Percentiles rank a stretch among this genome's conserved stretches.
Conservation (phyloP, 768 basidiomycete species). For the Collybiopsis confluens region DNA sequence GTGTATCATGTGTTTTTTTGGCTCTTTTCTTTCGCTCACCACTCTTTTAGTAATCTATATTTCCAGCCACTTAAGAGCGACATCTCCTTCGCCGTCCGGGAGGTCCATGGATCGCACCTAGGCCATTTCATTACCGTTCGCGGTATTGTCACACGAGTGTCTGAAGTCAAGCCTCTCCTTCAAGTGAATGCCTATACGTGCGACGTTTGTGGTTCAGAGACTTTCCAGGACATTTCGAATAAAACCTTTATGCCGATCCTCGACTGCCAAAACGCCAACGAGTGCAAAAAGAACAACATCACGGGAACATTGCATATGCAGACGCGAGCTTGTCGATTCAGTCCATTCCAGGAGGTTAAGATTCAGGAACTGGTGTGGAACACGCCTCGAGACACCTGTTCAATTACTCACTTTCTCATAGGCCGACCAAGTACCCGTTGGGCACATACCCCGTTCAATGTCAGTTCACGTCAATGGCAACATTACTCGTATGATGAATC, state of each 20-base stretch:
- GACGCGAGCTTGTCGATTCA: slow-evolving; percentile 94
- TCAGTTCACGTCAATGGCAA: slow-evolving; percentile 91
- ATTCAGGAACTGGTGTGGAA: slow-evolving; percentile 92
- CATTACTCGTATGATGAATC: slow-evolving; percentile 86
- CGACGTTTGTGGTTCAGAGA: slow-evolving; percentile 96
- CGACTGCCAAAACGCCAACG: slow-evolving; percentile 83
- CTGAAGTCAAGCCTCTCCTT: slow-evolving; percentile 96
- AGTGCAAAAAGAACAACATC: slow-evolving; percentile 82
- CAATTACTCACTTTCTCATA: slow-evolving; percentile 22
- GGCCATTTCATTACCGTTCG: slow-evolving; percentile 94
- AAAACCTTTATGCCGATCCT: slow-evolving; percentile 87
- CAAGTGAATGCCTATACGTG: slow-evolving; percentile 98
- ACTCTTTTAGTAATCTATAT: slow-evolving; percentile 74
- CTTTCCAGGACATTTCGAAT: slow-evolving; percentile 93
- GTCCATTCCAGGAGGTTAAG: slow-evolving; percentile 97
- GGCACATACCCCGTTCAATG: slow-evolving; percentile 98
- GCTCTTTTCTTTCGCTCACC: not conserved
- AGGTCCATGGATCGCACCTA: slow-evolving; percentile 82
- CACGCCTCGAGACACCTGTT: not conserved
- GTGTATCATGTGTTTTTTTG: slow-evolving; percentile 30
- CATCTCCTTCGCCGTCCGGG: slow-evolving; percentile 80
- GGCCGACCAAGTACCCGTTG: slow-evolving; percentile 99
- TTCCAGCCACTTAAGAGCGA: slow-evolving; percentile 83
- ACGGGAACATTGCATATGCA: slow-evolving; percentile 97
- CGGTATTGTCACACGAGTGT: slow-evolving; percentile 97